A percentile compares a stretch with the other conserved stretches of the same genome.
Evolutionary conservation across 352 stramenopile species (phyloP).

Genomic region (Globisporangium perplexum): DNA sequence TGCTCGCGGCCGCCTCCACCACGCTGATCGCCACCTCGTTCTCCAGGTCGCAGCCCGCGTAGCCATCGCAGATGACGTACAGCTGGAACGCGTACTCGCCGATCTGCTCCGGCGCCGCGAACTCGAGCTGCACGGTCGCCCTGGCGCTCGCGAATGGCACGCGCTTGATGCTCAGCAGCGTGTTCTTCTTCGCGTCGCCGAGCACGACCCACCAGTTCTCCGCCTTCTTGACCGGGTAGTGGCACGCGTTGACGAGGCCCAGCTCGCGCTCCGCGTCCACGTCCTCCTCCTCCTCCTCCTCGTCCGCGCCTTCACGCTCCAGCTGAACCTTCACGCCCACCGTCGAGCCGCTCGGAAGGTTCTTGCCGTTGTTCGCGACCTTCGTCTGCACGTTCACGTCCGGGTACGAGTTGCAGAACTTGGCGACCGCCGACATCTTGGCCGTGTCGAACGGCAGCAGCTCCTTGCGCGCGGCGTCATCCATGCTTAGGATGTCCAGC

Average conservation of each 20-base stretch:
- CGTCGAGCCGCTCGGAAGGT: conserved; percentile 87
- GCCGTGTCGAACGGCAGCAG: conserved; percentile 85
- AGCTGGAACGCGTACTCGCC: conserved; percentile 95
- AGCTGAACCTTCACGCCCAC: conserved; percentile 86
- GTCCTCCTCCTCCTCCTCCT: conserved; percentile 85
- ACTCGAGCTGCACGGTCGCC: conserved; percentile 89
- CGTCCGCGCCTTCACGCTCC: conserved; percentile 93
- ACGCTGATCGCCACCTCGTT: conserved; percentile 86
- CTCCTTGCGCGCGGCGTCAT: conserved; percentile 89
- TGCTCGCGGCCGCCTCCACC: conserved; percentile 32
- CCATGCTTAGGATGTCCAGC: conserved; percentile 88
- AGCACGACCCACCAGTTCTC: conserved; percentile 99
- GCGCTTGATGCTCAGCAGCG: conserved; percentile 96
- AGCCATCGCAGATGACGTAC: conserved; percentile 99
- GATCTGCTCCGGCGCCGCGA: conserved; percentile 92
- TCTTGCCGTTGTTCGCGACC: conserved; percentile 87
- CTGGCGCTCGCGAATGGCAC: conserved; percentile 87
- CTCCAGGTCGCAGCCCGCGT: conserved; percentile 98
- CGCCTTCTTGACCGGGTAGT: conserved; percentile 88
- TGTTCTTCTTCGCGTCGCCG: conserved; percentile 94
- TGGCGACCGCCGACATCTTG: conserved; percentile 96
- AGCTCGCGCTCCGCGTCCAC: conserved; percentile 41
- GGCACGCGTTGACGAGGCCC: conserved; percentile 64
- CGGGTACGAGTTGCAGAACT: conserved; percentile 99
- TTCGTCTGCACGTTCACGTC: conserved; percentile 95